Conservation (phyloP, 768 basidiomycete genomes). For the Flagelloscypha sp. region DNA sequence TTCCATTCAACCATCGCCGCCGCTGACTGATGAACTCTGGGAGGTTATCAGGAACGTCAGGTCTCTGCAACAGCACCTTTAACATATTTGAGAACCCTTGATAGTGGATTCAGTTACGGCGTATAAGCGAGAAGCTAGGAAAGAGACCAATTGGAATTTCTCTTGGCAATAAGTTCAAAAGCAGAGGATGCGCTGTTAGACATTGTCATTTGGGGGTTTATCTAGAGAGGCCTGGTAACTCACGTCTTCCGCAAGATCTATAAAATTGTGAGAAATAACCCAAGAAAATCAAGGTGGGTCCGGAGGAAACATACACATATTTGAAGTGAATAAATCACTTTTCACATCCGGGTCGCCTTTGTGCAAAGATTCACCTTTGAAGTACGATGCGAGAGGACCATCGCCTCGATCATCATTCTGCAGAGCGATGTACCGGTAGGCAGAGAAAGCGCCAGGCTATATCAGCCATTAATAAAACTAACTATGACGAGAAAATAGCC, state of each 20-base stretch:
- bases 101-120: no score
- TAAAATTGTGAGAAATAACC: conserved; percentile 1
- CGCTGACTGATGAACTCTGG: conserved; percentile 93
- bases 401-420: conserved; percentile 75
- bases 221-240: conserved; percentile 12
- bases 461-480: not conserved
- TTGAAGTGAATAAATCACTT: conserved; percentile 95
- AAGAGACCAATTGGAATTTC: conserved; percentile 66
- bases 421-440: conserved; percentile 73
- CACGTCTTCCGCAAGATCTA: conserved; percentile 88
- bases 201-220: conserved; percentile 14
- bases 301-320: conserved; percentile 66
- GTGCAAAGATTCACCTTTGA: conserved; percentile 87
- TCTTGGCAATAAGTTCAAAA: conserved; percentile 74
- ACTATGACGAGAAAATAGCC: not conserved
- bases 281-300: not conserved
- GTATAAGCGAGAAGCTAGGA: conserved; percentile 9
- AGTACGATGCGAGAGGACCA: conserved; percentile 92
- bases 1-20: conserved; percentile 84
- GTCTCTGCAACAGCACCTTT: conserved; percentile 89
- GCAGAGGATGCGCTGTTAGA: conserved; percentile 66
- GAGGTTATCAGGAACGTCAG: conserved; percentile 86
- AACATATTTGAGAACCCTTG: conserved; percentile 93
- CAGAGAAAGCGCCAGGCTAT: conserved; percentile 90
- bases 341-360: conserved; percentile 82